phyloP scores from a whole-genome alignment of 2,329 filamentous ascomycete species.

The Fusarium neocosmosporiellum region DNA sequence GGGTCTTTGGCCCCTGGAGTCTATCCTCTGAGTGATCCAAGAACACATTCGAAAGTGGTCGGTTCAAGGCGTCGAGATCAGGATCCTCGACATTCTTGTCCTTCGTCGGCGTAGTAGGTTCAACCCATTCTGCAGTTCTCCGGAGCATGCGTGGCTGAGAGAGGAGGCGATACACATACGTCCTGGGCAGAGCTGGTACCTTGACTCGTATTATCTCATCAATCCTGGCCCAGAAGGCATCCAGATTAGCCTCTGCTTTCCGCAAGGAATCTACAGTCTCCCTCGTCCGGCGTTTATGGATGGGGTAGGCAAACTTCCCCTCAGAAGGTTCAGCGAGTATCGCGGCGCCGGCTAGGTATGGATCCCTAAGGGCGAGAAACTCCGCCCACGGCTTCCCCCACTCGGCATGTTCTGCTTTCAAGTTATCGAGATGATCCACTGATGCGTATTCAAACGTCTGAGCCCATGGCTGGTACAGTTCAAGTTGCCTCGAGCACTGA shows the following conservation, averaged over 20 bases:
- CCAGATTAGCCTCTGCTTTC: conserved; percentile 57
- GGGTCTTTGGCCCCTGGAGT: neutral
- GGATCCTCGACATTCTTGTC: neutral
- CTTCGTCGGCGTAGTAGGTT: conserved; percentile 40
- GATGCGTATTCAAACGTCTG: conserved; percentile 49
- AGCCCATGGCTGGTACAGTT: conserved; percentile 62
- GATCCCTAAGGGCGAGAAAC: conserved; percentile 28
- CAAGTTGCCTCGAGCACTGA: conserved; percentile 57
- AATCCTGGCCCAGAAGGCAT: conserved; percentile 18
- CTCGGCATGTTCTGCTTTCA: conserved; percentile 43
- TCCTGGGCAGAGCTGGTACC: conserved; percentile 30
- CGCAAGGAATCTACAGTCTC: conserved; percentile 58
- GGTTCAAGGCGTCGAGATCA: conserved; percentile 6
- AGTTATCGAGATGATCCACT: conserved; percentile 33
- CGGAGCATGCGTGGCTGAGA: conserved; percentile 52
- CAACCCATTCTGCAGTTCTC: conserved; percentile 62
- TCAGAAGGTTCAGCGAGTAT: conserved; percentile 48
- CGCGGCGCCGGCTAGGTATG: conserved; percentile 15
- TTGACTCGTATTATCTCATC: conserved; percentile 23
- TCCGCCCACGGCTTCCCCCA: conserved; percentile 15
- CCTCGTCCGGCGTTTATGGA: conserved; percentile 57
- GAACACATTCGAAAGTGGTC: conserved; percentile 42
- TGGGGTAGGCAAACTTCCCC: conserved; percentile 56
- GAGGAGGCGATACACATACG: conserved; percentile 45
- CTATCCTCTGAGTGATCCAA: conserved; percentile 6